Evolutionary conservation across 2,329 filamentous ascomycete species (phyloP).

Genomic region (Botryotinia convoluta): DNA sequence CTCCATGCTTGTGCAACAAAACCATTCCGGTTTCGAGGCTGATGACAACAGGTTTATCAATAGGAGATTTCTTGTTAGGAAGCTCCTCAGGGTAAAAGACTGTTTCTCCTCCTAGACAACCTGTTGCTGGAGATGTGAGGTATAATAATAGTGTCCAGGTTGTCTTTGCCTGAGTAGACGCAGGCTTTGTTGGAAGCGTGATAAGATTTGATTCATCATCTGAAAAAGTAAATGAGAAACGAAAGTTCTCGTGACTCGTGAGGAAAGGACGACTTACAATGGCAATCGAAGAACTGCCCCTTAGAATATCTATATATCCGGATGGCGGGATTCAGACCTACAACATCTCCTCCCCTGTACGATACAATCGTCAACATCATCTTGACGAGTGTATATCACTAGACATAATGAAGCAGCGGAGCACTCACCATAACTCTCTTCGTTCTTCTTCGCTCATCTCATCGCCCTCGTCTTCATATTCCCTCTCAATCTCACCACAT

Average conservation of each 20-base stretch:
- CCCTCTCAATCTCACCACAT: slow-evolving; percentile 28
- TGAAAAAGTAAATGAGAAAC: slow-evolving; percentile 39
- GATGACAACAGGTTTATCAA: slow-evolving; percentile 65
- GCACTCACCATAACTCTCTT: slow-evolving; percentile 34
- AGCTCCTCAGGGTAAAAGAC: slow-evolving; percentile 79
- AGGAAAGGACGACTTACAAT: slow-evolving; percentile 66
- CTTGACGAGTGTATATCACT: neutral
- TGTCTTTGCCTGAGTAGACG: slow-evolving; percentile 58
- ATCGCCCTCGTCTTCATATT: slow-evolving; percentile 30
- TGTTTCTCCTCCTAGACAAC: slow-evolving; percentile 82
- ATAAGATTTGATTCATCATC: slow-evolving; percentile 85
- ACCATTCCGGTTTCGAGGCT: slow-evolving; percentile 80
- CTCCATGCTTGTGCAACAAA: slow-evolving; percentile 82
- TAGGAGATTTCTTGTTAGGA: slow-evolving; percentile 43
- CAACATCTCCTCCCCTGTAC: slow-evolving; percentile 73
- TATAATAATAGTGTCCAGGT: slow-evolving; percentile 93
- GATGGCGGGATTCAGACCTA: slow-evolving; percentile 88
- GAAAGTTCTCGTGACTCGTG: slow-evolving; percentile 8
- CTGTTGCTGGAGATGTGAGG: slow-evolving; percentile 70
- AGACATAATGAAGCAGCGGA: neutral
- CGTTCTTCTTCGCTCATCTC: slow-evolving; percentile 32
- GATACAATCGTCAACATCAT: slow-evolving; percentile 8
- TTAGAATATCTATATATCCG: slow-evolving; percentile 82
- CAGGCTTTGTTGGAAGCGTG: slow-evolving; percentile 49
- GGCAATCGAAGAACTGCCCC: slow-evolving; percentile 88